Base-by-base conservation (phyloP, 495 filamentous ascomycete species). In the Penicillium maclennaniae region DNA sequence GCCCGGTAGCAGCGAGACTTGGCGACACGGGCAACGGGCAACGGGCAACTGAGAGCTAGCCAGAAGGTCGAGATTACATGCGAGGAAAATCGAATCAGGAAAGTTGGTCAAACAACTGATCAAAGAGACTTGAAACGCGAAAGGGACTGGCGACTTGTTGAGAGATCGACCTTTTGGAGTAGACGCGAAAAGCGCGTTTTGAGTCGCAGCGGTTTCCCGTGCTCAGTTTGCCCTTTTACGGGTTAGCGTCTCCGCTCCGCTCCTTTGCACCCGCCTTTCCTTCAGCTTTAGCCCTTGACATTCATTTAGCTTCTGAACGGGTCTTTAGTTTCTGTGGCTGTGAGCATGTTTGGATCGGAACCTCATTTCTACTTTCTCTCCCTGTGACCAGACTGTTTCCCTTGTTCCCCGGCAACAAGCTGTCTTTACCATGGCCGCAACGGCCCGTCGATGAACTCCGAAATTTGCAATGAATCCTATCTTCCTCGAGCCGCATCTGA, bases 141-240 rank as follows among this genome's bases (percentile, higher is more conserved):
- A 42, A 31, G 49, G 37, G 34, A 20, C 7, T 0, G 19, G 38
- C 38, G 38, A 14, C n/a, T 40, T 2, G 16, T 19, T 7, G 38
- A 25, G 28, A 47, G 34, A 20, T 47, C 19, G 12, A 38, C 25
- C 37, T 15, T 46, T 42, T 43, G 51, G 39, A 17, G 36, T 41
- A 47, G 52, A 67, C 63, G 63, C 63, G 63, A 65, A 67, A 67
- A 67, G 57, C 63, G 63, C 63, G 61, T 67, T 67, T 58, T 51
- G 45, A 45, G 55, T 34, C 38, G 15, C 40, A 53, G 20, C 40
- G 37, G 57, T 14, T 41, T 43, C 36, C 63, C 60, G 63, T 60
- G 55, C 50, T 49, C 53, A 62, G 50, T 64, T 60, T 65, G 60
- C 25, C 63, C 61, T 49, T 19, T 58, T 59, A 28, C 1, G 55